These are phyloP conservation scores for Penicillium paneum DNA, from an alignment of 2,329 filamentous ascomycete species.

Conservation along the genomic window DNA sequence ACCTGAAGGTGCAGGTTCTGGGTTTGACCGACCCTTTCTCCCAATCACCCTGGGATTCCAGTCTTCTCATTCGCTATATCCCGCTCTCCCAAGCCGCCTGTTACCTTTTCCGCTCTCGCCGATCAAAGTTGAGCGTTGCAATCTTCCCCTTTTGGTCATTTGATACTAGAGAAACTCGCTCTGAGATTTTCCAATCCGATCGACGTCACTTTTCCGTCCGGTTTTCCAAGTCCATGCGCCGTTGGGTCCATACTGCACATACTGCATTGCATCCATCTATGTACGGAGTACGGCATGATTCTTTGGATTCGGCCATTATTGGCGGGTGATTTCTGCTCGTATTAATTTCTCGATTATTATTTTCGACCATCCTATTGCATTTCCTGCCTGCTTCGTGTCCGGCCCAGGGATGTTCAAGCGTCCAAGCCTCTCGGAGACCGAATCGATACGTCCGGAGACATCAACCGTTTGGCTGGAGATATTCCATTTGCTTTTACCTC, in stretches of 20 bases:
- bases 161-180: too few relatives aligned
- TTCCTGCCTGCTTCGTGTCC: too few relatives aligned
- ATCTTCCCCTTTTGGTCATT: too few relatives aligned
- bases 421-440: background rate
- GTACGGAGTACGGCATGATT: background rate
- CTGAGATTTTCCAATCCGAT: background rate
- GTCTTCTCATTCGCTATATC: background rate
- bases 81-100: background rate
- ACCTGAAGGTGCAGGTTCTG: background rate
- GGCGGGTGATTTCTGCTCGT: background rate
- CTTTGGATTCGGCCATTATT: background rate
- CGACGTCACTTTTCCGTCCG: background rate
- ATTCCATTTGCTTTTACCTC: background rate
- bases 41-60: background rate
- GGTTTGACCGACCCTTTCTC: background rate
- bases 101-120: background rate
- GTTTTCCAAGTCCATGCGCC: background rate
- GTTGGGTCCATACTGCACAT: too few relatives aligned
- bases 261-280: too few relatives aligned
- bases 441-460: background rate
- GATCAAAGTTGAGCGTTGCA: too few relatives aligned
- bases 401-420: too few relatives aligned
- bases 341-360: background rate
- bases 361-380: background rate
- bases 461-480: background rate